Percentiles rank a stretch among this genome's conserved stretches.
Evolutionary conservation across 2,329 filamentous ascomycete genomes (phyloP).

Genomic region (Ascosphaera aggregata): DNA sequence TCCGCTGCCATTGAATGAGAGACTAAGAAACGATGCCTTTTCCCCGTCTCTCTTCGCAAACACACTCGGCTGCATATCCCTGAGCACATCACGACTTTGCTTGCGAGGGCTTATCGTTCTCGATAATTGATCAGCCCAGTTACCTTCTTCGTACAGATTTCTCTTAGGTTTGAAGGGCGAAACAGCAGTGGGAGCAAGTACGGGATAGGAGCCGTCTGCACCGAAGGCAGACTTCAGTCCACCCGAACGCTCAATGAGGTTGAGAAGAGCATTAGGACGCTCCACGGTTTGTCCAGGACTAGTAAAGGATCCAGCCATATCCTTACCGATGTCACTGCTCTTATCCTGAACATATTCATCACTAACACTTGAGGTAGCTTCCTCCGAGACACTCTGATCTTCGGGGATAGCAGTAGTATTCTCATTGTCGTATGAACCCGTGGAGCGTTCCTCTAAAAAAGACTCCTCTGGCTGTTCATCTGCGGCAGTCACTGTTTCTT

Average conservation of each 20-base stretch:
- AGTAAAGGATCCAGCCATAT: constrained; percentile 58
- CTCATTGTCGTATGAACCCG: constrained; percentile 33
- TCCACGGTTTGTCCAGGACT: constrained; percentile 54
- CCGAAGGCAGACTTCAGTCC: constrained; percentile 17
- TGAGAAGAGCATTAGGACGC: constrained; percentile 17
- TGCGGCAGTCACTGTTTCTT: constrained; percentile 10
- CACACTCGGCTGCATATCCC: constrained; percentile 37
- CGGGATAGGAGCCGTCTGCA: constrained; percentile 20
- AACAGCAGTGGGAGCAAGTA: constrained; percentile 12
- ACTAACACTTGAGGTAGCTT: neutral
- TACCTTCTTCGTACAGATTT: constrained; percentile 38
- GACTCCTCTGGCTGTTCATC: constrained; percentile 31
- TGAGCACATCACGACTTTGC: constrained; percentile 55
- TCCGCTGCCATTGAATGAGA: constrained; percentile 6
- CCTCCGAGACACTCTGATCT: too few relatives aligned
- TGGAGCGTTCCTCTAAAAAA: constrained; percentile 89
- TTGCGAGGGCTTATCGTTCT: constrained; percentile 89
- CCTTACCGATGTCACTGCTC: constrained; percentile 52
- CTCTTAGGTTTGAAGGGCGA: constrained; percentile 33
- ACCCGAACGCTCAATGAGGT: neutral
- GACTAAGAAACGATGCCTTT: constrained; percentile 11
- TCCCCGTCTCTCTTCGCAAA: constrained; percentile 25
- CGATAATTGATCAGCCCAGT: constrained; percentile 86
- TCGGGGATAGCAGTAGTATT: neutral
- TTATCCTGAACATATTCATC: neutral